Conservation (phyloP, 2,329 filamentous ascomycete species). For the Trichoderma sp. region DNA sequence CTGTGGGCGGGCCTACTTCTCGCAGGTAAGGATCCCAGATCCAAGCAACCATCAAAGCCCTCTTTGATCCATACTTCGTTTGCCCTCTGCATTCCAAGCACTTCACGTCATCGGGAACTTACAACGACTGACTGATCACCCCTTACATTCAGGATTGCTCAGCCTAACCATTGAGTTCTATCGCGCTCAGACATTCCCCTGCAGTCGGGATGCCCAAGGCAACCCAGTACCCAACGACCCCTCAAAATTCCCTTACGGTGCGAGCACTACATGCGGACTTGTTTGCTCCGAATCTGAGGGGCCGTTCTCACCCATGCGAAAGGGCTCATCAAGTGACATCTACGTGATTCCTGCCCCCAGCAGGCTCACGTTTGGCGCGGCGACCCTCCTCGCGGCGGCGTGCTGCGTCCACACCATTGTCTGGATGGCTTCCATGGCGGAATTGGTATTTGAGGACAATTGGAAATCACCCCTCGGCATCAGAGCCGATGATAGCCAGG, state of each 20-base stretch:
- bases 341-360: constrained; percentile 63
- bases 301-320: constrained; percentile 58
- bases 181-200: constrained; percentile 50
- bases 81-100: neutral
- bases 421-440: constrained; percentile 63
- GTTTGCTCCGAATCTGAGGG: constrained; percentile 49
- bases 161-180: constrained; percentile 68
- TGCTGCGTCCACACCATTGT: constrained; percentile 67
- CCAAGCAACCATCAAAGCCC: too few relatives aligned
- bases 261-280: constrained; percentile 49
- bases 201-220: constrained; percentile 45
- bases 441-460: constrained; percentile 65
- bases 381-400: constrained; percentile 62
- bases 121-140: neutral
- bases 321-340: constrained; percentile 60
- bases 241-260: constrained; percentile 49
- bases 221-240: constrained; percentile 41
- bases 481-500: constrained; percentile 33
- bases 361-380: constrained; percentile 59
- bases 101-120: neutral
- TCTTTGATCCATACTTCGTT: neutral
- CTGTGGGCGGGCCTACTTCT: constrained; percentile 65
- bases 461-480: constrained; percentile 51
- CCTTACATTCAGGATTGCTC: constrained; percentile 50
- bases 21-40: constrained; percentile 46